Evolutionary conservation across 1,284 basidiomycete species (phyloP), one percentile per base, ranked within the genome.

Genomic region (Vanrija sp.): DNA sequence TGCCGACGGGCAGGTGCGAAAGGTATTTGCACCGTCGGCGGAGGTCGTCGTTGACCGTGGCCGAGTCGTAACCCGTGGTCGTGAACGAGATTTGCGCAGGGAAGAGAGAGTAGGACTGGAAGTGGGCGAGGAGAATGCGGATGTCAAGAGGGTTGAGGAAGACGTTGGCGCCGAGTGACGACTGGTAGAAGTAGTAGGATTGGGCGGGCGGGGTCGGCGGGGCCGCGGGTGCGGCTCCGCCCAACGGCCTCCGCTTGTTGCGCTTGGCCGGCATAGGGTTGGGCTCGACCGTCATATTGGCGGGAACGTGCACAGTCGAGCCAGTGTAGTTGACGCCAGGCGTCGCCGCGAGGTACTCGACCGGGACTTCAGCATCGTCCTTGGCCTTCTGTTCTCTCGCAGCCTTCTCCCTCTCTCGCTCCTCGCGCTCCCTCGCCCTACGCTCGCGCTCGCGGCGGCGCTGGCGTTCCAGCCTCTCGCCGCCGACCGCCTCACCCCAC

Each of bases 81-180:
- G 83, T 83, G 45, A 98, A 82, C 1, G 83, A 81, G 57, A 98
- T 87, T 15, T 81, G 81, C 61, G 89, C 85, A 0, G 96, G 95
- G 74, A 98, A 95, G 2, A 85, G 82, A 1, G 86, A 78, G 65
- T 98, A 98, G 55, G 82, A 83, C 64, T 85, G 81, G 77, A 87
- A 97, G 72, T 94, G 87, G 12, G 90, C 83, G 16, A 93, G 80
- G 15, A 99, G 82, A 55, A 97, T 92, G 76, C 88, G 89, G 76
- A 95, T 96, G 73, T 99, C 95, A 40, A 98, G 83, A 2, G 95
- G 94, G 69, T 96, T 92, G 15, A 99, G 83, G 79, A 89, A 99
- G 65, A 98, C 83, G 18, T 91, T 89, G 58, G 91, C 82, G 16
- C 95, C 96, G 3, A 90, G 90, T 0, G 91, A 86, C 12, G 92